Evolutionary conservation across 306 rosid species (phyloP), one percentile per base, ranked within the genome.

Genomic region (Mimosa pudica): DNA sequence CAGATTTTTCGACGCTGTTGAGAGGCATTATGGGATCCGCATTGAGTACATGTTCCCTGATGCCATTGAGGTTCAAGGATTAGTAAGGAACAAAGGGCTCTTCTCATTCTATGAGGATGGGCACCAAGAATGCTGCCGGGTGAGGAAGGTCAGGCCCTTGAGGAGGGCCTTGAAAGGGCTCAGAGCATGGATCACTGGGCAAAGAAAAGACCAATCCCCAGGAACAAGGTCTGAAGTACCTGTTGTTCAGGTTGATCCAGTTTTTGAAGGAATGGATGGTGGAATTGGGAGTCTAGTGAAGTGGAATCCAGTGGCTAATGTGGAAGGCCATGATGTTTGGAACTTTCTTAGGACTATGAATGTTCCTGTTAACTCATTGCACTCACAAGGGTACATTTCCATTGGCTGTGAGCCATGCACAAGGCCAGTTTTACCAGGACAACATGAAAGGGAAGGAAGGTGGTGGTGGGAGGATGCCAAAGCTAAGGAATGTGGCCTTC

Each of bases 381-480:
- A 94, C 73, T 71, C 91, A 1, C 65, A 84, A 64, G 98, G 98
- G 16, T 94, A 90, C 76, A 60, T 94, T 66, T 94, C 98, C 4
- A 90, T 94, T 58, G 97, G 98, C 9, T 94, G 98, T 55, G 97
- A 94, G 86, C 98, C 98, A 0, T 94, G 98, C 92, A 94, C 98
- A 7, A 92, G 96, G 87, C 75, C 98, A 4, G 96, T 94, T 83
- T 87, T 94, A 18, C 98, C 98, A 0, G 95, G 98, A 36, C 98
- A 94, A 35, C 98, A 92, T 73, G 98, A 94, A 78, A 89, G 98
- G 75, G 98, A 94, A 42, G 98, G 98, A 46, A 89, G 98, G 79
- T 94, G 98, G 98, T 94, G 98, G 98, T 94, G 98, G 98, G 97
- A 94, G 87, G 98, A 94, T 70, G 92, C 98, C 73, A 92, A 90